These are phyloP conservation scores for Fusarium agapanthi DNA, from an alignment of 2,329 filamentous ascomycete species.

Conservation along the genomic window DNA sequence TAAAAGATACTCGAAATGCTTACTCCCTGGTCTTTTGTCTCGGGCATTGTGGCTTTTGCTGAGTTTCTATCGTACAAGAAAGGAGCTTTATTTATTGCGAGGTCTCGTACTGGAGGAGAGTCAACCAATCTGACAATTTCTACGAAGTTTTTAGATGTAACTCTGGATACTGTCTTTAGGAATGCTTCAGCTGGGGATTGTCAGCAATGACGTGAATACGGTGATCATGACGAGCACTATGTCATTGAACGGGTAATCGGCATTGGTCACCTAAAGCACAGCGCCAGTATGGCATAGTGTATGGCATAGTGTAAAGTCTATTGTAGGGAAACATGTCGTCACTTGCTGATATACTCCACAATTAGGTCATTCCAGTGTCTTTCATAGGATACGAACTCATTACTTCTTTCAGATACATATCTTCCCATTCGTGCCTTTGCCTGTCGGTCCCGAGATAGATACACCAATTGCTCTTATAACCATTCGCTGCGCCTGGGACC, in stretches of 20 bases:
- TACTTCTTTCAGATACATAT: no score
- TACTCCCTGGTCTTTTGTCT: background rate
- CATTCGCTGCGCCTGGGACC: no score
- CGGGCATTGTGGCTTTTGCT: background rate
- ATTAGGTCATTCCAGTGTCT: no score
- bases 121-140: background rate
- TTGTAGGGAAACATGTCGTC: background rate
- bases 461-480: no score
- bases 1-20: rapidly evolving
- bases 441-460: no score
- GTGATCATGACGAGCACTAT: background rate
- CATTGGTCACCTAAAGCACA: background rate
- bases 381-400: no score
- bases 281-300: rapidly evolving
- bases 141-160: rapidly evolving
- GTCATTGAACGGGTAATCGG: background rate
- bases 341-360: rapidly evolving
- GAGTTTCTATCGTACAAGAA: rapidly evolving
- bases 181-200: background rate
- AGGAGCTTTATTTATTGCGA: rapidly evolving
- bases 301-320: background rate
- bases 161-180: rapidly evolving
- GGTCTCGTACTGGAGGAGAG: background rate
- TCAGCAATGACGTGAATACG: background rate
- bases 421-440: no score